Evolutionary conservation across 2,329 filamentous ascomycete genomes (phyloP).

Genomic region (Ophiobolus disseminans): DNA sequence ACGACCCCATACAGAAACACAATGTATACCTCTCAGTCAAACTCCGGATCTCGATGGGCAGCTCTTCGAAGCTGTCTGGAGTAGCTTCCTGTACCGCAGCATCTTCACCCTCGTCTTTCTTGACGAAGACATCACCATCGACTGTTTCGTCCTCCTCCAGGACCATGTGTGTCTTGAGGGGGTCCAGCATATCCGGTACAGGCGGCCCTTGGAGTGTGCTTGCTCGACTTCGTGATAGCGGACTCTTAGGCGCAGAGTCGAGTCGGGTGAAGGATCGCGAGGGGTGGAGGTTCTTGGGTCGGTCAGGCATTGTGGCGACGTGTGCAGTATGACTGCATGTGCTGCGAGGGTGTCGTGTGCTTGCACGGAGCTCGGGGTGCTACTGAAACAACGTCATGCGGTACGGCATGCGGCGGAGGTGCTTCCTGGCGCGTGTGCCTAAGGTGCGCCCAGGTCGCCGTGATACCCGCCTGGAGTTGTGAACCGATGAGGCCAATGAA

Average conservation of each 20-base stretch:
- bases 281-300: constrained; percentile 49
- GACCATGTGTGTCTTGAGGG: constrained; percentile 47
- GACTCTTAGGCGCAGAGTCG: constrained; percentile 45
- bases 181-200: constrained; percentile 53
- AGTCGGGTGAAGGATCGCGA: constrained; percentile 60
- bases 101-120: constrained; percentile 45
- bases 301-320: constrained; percentile 34
- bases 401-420: constrained; percentile 24
- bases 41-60: constrained; percentile 92
- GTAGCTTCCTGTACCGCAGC: constrained; percentile 38
- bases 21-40: constrained; percentile 77
- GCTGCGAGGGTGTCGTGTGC: constrained; percentile 29
- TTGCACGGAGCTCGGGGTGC: constrained; percentile 29
- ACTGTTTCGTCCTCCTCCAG: constrained; percentile 44
- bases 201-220: constrained; percentile 55
- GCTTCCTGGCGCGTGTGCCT: constrained; percentile 8
- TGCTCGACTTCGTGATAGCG: constrained; percentile 52
- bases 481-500: no score
- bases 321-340: constrained; percentile 7
- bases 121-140: constrained; percentile 52
- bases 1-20: neutral
- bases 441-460: constrained; percentile 2
- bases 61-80: constrained; percentile 79
- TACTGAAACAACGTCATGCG: constrained; percentile 47
- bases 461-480: no score